A percentile compares a stretch with the other conserved stretches of the same genome.
Evolutionary conservation across 805 yeast species (phyloP).

Genomic region (Starmerella riodocensis): DNA sequence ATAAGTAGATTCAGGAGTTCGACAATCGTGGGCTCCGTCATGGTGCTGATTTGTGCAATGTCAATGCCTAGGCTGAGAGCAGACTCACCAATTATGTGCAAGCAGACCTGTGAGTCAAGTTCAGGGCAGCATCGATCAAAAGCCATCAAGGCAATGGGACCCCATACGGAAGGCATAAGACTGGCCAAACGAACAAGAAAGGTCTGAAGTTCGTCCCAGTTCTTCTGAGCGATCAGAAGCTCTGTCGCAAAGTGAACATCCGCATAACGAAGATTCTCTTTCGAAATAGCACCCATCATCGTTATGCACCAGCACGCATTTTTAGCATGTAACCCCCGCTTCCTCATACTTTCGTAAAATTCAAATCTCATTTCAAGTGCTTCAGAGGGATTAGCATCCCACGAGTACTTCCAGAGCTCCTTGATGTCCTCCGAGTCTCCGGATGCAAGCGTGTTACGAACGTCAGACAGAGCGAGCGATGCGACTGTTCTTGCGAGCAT

Average conservation of each 20-base stretch:
- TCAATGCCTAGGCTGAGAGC: neutral
- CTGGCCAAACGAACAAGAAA: constrained; percentile 10
- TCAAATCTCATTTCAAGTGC: constrained; percentile 2
- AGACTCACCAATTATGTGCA: neutral
- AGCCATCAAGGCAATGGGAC: constrained; percentile 1
- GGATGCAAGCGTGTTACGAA: neutral
- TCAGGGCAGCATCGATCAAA: neutral
- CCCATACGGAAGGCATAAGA: constrained; percentile 12
- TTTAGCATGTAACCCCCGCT: neutral
- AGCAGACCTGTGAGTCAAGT: no score
- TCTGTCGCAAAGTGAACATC: constrained; percentile 17
- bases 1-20: neutral
- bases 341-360: constrained; percentile 4
- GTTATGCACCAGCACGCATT: constrained; percentile 6
- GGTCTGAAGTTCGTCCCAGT: constrained; percentile 1
- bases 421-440: neutral
- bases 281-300: constrained; percentile 10
- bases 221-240: constrained; percentile 2
- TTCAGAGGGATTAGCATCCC: neutral
- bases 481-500: neutral
- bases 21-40: constrained; percentile 4
- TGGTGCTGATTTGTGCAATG: neutral
- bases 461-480: neutral
- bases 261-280: neutral
- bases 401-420: constrained; percentile 1